phyloP scores from a whole-genome alignment of 306 rosid genomes.

The Dryas octopetala region DNA sequence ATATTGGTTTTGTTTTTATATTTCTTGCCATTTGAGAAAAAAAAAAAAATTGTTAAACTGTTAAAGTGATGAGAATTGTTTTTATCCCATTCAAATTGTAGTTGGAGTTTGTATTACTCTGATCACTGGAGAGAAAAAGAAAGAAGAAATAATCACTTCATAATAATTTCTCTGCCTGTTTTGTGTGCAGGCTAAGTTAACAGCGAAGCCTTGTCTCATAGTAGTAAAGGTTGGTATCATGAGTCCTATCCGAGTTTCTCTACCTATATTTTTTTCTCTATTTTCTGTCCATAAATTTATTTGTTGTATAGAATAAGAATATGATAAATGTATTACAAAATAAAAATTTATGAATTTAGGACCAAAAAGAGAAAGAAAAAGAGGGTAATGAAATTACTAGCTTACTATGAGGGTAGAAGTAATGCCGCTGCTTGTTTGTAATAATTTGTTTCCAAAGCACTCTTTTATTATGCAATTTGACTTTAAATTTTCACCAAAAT shows the following conservation, averaged over 20 bases:
- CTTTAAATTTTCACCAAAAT: not conserved
- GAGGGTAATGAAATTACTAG: not conserved
- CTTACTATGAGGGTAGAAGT: not conserved
- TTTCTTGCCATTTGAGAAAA: slow-evolving; percentile 20
- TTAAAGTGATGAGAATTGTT: not conserved
- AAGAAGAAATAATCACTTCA: slow-evolving; percentile 15
- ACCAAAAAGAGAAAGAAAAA: not conserved
- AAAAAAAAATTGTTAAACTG: not conserved
- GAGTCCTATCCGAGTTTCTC: slow-evolving; percentile 10
- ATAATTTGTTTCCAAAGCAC: not conserved
- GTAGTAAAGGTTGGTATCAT: slow-evolving; percentile 60
- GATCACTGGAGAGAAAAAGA: not conserved
- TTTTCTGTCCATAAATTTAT: not conserved
- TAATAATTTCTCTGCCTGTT: slow-evolving; percentile 23
- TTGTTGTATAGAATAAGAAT: not conserved
- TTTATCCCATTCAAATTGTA: not conserved
- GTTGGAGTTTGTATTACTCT: slow-evolving; percentile 5
- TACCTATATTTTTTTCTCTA: not conserved
- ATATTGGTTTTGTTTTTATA: not conserved
- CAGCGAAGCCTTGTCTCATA: slow-evolving; percentile 63
- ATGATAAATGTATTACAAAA: not conserved
- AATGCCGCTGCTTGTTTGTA: not conserved
- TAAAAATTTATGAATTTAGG: not conserved
- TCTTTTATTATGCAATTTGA: not conserved
- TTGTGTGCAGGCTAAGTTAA: slow-evolving; percentile 52